phyloP scores from a whole-genome alignment of 257 asterid genomes.

The Rubia yunnanensis region DNA sequence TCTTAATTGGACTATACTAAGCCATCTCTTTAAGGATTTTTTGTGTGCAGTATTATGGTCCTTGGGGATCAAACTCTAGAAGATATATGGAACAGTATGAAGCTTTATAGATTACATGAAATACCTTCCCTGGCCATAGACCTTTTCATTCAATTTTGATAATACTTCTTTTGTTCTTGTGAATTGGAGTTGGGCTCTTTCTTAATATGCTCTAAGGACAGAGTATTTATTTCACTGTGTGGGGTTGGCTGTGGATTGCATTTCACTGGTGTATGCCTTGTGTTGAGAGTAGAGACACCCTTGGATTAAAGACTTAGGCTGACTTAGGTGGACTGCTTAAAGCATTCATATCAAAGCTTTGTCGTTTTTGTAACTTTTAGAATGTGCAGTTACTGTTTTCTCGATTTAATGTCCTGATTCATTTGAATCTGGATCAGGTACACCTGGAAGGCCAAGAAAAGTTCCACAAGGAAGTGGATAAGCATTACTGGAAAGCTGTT shows the following conservation, averaged over 20 bases:
- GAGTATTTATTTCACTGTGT: background rate
- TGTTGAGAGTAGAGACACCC: background rate
- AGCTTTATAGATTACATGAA: background rate
- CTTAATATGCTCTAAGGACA: background rate
- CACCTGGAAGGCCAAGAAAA: slow-evolving; percentile 61
- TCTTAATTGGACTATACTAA: background rate
- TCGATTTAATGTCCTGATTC: slow-evolving; percentile 7
- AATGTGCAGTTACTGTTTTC: background rate
- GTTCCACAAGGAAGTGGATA: slow-evolving; percentile 92
- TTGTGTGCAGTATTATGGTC: background rate
- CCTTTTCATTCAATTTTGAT: background rate
- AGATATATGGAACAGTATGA: background rate
- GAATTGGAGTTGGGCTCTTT: background rate
- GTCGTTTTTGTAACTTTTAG: background rate
- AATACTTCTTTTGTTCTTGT: background rate
- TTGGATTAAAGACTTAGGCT: background rate
- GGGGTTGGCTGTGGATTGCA: background rate
- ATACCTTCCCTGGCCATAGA: background rate
- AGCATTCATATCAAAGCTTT: background rate
- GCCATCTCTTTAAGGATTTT: background rate
- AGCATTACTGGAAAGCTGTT: slow-evolving; percentile 93
- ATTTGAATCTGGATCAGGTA: slow-evolving; percentile 26
- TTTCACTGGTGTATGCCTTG: background rate
- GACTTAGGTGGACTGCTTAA: background rate
- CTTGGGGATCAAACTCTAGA: too few relatives aligned